Evolutionary conservation across 2,329 filamentous ascomycete species (phyloP).

Genomic region (Pestalotiopsis sp.): DNA sequence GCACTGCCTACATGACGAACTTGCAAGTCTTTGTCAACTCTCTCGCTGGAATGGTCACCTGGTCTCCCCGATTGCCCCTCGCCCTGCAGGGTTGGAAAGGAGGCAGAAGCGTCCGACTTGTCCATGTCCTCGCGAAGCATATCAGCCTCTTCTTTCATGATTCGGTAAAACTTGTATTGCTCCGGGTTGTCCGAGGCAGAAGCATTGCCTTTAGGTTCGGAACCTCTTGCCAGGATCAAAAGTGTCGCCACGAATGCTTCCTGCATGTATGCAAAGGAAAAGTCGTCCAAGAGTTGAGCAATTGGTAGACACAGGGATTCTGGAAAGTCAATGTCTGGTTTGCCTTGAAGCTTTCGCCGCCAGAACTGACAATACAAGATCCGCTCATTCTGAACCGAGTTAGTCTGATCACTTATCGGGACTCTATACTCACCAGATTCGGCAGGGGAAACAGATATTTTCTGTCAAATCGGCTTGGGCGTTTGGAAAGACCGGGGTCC

Average conservation of each 20-base stretch:
- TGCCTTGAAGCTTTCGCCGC: slow-evolving; percentile 53
- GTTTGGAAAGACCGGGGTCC: slow-evolving; percentile 64
- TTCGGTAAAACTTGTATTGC: slow-evolving; percentile 48
- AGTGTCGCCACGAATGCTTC: slow-evolving; percentile 64
- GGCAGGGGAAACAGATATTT: slow-evolving; percentile 59
- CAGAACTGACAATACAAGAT: slow-evolving; percentile 62
- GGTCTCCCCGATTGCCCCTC: neutral
- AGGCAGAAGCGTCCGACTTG: neutral
- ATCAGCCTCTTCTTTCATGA: slow-evolving; percentile 58
- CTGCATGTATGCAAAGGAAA: slow-evolving; percentile 68
- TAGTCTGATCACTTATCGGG: slow-evolving; percentile 27
- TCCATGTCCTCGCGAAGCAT: slow-evolving; percentile 58
- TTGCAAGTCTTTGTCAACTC: neutral
- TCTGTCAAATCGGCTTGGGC: slow-evolving; percentile 63
- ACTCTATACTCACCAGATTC: slow-evolving; percentile 14
- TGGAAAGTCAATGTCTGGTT: slow-evolving; percentile 58
- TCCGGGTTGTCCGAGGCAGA: slow-evolving; percentile 42
- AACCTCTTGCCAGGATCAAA: slow-evolving; percentile 31
- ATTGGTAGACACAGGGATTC: slow-evolving; percentile 53
- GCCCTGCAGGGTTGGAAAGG: neutral
- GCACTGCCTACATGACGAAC: neutral
- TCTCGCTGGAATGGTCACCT: neutral
- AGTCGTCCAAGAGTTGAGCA: slow-evolving; percentile 58
- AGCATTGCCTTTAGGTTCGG: slow-evolving; percentile 20
- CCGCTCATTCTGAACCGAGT: slow-evolving; percentile 47